Percentiles rank a stretch among this genome's conserved stretches.
Conservation (phyloP, 2,329 filamentous ascomycete species). For the Didymella pomorum region DNA sequence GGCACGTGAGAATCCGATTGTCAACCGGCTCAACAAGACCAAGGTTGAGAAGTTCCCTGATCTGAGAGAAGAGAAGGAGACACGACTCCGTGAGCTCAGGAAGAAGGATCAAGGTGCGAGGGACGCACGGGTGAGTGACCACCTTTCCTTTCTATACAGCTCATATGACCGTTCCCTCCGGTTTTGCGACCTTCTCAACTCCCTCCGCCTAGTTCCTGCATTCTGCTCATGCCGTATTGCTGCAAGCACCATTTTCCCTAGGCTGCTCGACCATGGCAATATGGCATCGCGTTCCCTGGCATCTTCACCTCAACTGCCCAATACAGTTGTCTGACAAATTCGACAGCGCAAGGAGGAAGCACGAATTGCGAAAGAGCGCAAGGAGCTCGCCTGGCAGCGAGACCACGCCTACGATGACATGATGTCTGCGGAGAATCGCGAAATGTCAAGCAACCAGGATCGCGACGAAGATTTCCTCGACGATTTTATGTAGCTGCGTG, state of each 20-base stretch:
- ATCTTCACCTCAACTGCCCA: no score
- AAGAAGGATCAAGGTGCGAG: conserved; percentile 72
- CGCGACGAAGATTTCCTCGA: conserved; percentile 79
- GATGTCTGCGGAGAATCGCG: conserved; percentile 83
- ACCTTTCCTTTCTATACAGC: not conserved
- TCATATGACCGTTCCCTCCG: no score
- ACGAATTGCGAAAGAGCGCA: conserved; percentile 76
- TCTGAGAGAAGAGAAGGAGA: conserved; percentile 81
- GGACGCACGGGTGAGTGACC: conserved; percentile 65
- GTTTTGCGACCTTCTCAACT: no score
- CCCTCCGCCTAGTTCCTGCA: no score
- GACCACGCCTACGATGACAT: conserved; percentile 98
- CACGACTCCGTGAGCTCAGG: conserved; percentile 73
- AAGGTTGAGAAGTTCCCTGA: conserved; percentile 88
- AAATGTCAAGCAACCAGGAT: conserved; percentile 83
- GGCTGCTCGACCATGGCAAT: no score
- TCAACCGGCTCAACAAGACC: conserved; percentile 99
- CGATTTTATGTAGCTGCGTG: conserved; percentile 68
- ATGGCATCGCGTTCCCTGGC: no score
- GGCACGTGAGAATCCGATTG: conserved; percentile 83
- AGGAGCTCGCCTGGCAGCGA: conserved; percentile 91
- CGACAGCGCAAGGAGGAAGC: conserved; percentile 78
- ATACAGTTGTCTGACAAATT: conserved; percentile 14
- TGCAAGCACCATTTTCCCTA: no score
- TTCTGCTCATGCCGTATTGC: no score